Base-by-base conservation (phyloP, 2,329 filamentous ascomycete genomes). In the Passalora sequoiae region DNA sequence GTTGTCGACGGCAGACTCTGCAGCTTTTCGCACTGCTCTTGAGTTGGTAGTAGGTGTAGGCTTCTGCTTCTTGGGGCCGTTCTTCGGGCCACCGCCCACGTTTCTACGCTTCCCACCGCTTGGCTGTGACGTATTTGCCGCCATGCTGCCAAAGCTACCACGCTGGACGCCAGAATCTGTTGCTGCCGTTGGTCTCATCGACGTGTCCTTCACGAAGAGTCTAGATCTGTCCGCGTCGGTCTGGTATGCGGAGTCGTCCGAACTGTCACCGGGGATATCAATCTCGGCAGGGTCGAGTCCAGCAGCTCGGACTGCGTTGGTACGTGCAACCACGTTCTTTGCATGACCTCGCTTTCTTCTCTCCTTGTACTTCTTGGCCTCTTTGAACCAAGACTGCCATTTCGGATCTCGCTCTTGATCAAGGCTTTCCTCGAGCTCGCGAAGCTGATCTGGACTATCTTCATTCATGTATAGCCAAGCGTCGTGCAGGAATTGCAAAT, bases 401-500 rank as follows among this genome's bases (percentile, higher is more conserved):
- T 38, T 38, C 9, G 38, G 40, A 16, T 57, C 54, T 44, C 65
- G 66, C 4, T 78, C 73, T 24, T 72, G 64, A 21, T 68, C 61
- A 4, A 71, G 69, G 35, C 66, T 65, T 17, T 72, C 60, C 55
- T 80, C 77, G 22, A 58, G 46, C 25, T 57, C 46, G 3, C 58
- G 56, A 3, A 84, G 70, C 56, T 83, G 74, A 13, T 69, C 67
- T 25, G 78, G 65, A 57, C 51, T 41, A 6, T 36, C 39, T 31
- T 44, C 46, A 13, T 20, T 24, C 1, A 46, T 21, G 16, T 53
- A 55, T 7, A 25, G 36, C 29, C 44, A 51, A 1, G 40, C 40
- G 30, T 53, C 45, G 13, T 32, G 15, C 19, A 55, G 13, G n/a
- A 40, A 48, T 17, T 45, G 42, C 44, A 32, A 38, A 19, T 52